Conservation (phyloP, 2,329 filamentous ascomycete genomes). For the Magnaporthiopsis rhizophila region DNA sequence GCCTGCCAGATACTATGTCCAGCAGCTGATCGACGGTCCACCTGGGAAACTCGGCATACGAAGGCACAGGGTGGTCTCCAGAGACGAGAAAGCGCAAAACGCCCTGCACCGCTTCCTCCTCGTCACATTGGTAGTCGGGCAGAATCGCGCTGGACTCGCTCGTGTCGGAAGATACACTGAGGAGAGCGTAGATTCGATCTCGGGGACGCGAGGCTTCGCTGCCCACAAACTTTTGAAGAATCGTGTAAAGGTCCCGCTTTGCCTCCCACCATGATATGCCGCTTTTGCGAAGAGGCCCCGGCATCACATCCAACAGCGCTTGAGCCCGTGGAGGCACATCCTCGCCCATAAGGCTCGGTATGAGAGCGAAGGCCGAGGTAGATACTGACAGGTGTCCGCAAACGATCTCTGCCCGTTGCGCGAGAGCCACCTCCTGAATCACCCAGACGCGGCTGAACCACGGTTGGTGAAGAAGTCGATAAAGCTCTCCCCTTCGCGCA, state of each 20-base stretch:
- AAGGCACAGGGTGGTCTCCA: too few species aligned
- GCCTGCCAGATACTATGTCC: too few species aligned
- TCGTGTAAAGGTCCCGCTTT: background rate
- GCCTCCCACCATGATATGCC: background rate
- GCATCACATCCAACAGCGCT: background rate
- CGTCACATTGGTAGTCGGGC: background rate
- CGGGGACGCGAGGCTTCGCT: background rate
- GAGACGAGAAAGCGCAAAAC: background rate
- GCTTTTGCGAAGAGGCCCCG: background rate
- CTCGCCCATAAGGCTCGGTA: background rate
- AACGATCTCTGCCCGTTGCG: background rate
- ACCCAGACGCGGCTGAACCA: slow-evolving; percentile 2
- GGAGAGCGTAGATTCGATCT: background rate
- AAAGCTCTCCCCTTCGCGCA: too few species aligned
- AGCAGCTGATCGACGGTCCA: background rate
- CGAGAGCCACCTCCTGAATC: background rate
- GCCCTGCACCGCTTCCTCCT: background rate
- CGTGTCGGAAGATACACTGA: background rate
- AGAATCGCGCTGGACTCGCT: background rate
- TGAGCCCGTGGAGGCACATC: background rate
- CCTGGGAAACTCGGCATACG: background rate
- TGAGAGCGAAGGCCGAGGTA: background rate
- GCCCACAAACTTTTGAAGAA: background rate
- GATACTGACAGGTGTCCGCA: background rate
- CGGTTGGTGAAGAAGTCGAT: background rate